phyloP scores from a whole-genome alignment of 1,284 basidiomycete species.

The Agroathelia rolfsii region DNA sequence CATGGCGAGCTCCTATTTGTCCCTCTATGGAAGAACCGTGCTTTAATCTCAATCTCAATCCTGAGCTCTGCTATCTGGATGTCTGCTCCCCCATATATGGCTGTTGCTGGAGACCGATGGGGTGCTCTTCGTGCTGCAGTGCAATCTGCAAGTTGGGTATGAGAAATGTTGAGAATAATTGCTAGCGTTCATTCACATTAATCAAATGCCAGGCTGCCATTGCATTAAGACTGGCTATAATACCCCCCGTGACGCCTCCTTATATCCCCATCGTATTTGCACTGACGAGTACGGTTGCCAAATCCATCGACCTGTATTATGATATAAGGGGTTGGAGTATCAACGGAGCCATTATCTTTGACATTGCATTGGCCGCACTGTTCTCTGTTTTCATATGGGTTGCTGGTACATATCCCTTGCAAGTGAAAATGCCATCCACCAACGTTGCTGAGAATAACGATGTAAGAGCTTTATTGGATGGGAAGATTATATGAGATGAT shows the following conservation, averaged over 20 bases:
- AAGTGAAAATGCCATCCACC: conserved; percentile 28
- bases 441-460: conserved; percentile 38
- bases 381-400: conserved; percentile 33
- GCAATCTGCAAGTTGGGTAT: too few relatives aligned
- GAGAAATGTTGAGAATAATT: too few relatives aligned
- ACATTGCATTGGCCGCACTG: conserved; percentile 23
- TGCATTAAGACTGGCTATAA: conserved; percentile 26
- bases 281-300: conserved; percentile 22
- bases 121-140: conserved; percentile 18
- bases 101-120: conserved; percentile 17
- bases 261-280: conserved; percentile 41
- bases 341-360: conserved; percentile 15
- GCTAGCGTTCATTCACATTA: too few relatives aligned
- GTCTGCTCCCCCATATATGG: conserved; percentile 24
- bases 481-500: too few relatives aligned
- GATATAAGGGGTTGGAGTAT: too few relatives aligned
- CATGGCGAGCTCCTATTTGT: conserved; percentile 18
- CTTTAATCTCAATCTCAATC: conserved; percentile 26
- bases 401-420: conserved; percentile 45
- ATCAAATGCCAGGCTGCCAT: conserved; percentile 34
- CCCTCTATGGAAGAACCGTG: conserved; percentile 23
- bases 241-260: conserved; percentile 38
- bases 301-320: conserved; percentile 28
- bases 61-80: conserved; percentile 24
- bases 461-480: conserved; percentile 31